Evolutionary conservation across 176 grass and related monocot genomes (phyloP).

Genomic region (Tuctoria greenei): DNA sequence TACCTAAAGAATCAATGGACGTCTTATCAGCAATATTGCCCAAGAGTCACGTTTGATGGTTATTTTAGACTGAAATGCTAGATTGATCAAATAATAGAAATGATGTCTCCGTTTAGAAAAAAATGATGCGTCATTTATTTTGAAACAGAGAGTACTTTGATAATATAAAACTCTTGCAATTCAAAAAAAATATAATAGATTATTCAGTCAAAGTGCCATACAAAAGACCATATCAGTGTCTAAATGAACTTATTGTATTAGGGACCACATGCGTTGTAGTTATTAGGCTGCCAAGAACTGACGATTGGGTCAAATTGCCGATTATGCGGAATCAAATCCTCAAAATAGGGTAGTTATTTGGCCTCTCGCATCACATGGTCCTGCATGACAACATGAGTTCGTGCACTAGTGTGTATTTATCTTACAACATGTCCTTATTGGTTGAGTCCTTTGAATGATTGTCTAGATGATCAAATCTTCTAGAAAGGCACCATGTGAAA

Average conservation of each 20-base stretch:
- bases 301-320: constrained; percentile 35
- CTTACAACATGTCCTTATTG: constrained; percentile 14
- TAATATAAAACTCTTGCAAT: background rate
- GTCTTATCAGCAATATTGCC: background rate
- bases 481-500: constrained; percentile 16
- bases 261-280: background rate
- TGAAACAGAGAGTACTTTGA: background rate
- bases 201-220: background rate
- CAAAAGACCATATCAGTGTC: background rate
- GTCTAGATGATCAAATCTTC: constrained; percentile 22
- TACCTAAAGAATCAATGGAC: background rate
- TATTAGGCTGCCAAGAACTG: constrained; percentile 20
- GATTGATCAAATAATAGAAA: too few relatives aligned
- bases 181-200: background rate
- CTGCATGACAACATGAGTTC: background rate
- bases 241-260: background rate
- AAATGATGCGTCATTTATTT: too few relatives aligned
- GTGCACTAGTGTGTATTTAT: background rate
- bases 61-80: too few relatives aligned
- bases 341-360: constrained; percentile 34
- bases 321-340: constrained; percentile 50
- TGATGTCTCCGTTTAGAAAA: too few relatives aligned
- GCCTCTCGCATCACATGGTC: constrained; percentile 24
- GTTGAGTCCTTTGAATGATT: constrained; percentile 26
- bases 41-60: background rate